Conservation (phyloP, 208 protist species). For the Histomonas meleagridis region DNA sequence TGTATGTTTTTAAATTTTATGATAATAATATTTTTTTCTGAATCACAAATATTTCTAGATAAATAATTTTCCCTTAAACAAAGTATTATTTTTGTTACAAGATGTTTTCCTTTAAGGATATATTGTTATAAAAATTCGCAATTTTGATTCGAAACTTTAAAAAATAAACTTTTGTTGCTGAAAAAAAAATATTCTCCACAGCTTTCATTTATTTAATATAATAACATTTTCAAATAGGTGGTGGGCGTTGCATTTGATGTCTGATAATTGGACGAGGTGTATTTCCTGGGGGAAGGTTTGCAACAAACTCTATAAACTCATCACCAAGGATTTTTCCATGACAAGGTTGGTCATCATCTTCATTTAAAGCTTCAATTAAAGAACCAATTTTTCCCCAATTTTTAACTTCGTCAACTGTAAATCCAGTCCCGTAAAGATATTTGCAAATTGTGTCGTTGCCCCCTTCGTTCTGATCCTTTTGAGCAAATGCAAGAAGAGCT, state of each 20-base stretch:
- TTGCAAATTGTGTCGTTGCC: background rate
- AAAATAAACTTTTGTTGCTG: no score
- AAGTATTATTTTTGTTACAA: no score
- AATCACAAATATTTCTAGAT: no score
- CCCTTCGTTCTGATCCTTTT: background rate
- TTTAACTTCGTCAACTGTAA: background rate
- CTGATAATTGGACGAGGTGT: background rate
- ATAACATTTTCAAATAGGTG: background rate
- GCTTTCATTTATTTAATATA: no score
- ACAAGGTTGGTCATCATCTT: background rate
- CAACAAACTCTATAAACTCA: background rate
- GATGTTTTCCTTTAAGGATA: no score
- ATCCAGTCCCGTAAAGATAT: background rate
- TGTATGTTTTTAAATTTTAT: no score
- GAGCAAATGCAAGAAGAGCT: background rate
- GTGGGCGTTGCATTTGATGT: background rate
- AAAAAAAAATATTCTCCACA: no score
- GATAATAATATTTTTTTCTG: no score
- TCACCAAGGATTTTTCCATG: background rate
- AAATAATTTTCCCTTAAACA: no score
- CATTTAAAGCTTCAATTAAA: background rate
- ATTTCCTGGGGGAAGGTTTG: background rate
- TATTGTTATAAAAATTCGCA: no score
- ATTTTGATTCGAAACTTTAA: no score
- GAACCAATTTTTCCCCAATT: slow-evolving; percentile 24